A percentile compares a stretch with the other conserved stretches of the same genome.
phyloP scores from a whole-genome alignment of 192 early-diverging fungal genomes.

The Nowakowskiella sp. region DNA sequence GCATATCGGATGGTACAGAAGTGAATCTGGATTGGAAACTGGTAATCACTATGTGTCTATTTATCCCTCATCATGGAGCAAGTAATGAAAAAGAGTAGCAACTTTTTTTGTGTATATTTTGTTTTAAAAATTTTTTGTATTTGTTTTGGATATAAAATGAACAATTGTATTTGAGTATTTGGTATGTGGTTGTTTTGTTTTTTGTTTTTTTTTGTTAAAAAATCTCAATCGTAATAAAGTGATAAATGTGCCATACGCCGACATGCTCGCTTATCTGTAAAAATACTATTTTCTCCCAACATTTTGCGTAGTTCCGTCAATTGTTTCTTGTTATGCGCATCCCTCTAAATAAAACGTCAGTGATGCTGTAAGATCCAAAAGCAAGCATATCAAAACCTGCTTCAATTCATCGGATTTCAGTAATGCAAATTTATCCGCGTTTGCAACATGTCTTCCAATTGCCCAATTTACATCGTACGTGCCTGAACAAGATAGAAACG shows the following conservation, averaged over 20 bases:
- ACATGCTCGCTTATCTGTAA: constrained; percentile 41
- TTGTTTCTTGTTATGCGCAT: constrained; percentile 27
- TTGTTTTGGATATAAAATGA: too few relatives aligned
- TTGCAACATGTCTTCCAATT: constrained; percentile 38
- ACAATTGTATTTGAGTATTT: too few relatives aligned
- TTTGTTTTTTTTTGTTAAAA: too few relatives aligned
- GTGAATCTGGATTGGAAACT: not conserved
- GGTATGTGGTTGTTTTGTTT: too few relatives aligned
- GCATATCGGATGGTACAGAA: not conserved
- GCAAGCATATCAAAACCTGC: constrained; percentile 11
- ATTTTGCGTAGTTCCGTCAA: constrained; percentile 25
- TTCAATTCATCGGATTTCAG: constrained; percentile 30
- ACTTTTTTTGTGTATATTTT: too few relatives aligned
- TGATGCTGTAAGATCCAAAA: not conserved
- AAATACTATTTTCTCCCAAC: constrained; percentile 31
- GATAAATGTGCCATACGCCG: constrained; percentile 40
- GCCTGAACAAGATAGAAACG: constrained; percentile 10
- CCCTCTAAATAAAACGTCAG: constrained; percentile 21
- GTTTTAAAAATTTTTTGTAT: too few relatives aligned
- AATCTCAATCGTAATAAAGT: too few relatives aligned
- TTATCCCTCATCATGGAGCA: not conserved
- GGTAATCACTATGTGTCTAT: not conserved
- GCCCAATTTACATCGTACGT: constrained; percentile 42
- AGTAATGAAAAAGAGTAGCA: too few relatives aligned
- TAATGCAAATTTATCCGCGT: constrained; percentile 30